Evolutionary conservation across 805 yeast species (phyloP), one percentile per base, ranked within the genome.

Genomic region (Kodamaea kaohsiungensis): DNA sequence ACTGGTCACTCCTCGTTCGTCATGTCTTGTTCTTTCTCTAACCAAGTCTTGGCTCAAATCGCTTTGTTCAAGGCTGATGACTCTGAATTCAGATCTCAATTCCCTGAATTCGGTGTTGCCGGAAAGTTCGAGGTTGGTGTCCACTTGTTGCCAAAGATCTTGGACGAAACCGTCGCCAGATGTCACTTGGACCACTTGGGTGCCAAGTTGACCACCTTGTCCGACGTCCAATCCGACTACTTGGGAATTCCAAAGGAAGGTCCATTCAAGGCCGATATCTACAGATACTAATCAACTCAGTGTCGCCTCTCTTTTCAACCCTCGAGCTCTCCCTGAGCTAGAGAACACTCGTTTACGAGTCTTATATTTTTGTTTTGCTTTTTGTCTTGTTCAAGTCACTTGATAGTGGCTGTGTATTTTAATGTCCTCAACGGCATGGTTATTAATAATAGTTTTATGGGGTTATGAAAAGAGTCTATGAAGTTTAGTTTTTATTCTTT

Each of bases 1-100:
- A 93, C 98, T 70, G 99, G 99, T 75, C 99, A 93, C 85, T 89
- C 98, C 51, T 91, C 98, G 43, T 93, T 93, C 74, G 99, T 93
- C 72, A 93, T 93, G 99, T 91, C 98, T 60, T 95, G 98, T 82
- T 95, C 98, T 53, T 93, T 93, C 96, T 90, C 98, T 68, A 93
- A 93, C 89, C 99, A 93, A 84, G 98, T 93, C 62, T 84, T 93
- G 74, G 99, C 99, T 67, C 99, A 93, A 83, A 93, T 92, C 71
- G 98, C 98, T 69, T 82, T 92, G 74, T 93, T 82, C 96, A 93
- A 91, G 78, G 86, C 96, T 69, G 70, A 87, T 61, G 91, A 93
- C 80, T 79, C 74, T 57, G 85, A 72, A 60, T 93, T 95, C 90
- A 88, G 89, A 79, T 67, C 82, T 61, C 76, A 86, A 75, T 87